A percentile compares a stretch with the other conserved stretches of the same genome.
phyloP scores from a whole-genome alignment of 2,329 filamentous ascomycete species.

The Phaeosphaeria sp. region DNA sequence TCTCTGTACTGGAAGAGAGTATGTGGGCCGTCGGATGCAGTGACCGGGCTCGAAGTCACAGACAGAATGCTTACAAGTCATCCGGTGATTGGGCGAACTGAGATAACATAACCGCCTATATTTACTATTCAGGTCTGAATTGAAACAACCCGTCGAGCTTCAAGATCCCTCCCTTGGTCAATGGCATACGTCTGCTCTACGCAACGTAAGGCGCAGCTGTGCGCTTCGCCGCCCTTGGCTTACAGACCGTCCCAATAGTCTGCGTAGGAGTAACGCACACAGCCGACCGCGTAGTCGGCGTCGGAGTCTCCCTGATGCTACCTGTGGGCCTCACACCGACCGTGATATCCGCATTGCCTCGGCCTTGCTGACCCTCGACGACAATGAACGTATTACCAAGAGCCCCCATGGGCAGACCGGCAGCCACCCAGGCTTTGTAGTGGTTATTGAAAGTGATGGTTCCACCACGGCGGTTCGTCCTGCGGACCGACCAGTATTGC shows the following conservation, averaged over 20 bases:
- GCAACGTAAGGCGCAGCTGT: slow-evolving; percentile 1
- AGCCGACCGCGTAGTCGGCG: slow-evolving; percentile 2
- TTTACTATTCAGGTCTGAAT: neutral
- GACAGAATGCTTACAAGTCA: too few species aligned
- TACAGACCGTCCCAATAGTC: slow-evolving; percentile 9
- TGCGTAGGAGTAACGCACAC: slow-evolving; percentile 10
- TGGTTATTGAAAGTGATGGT: slow-evolving; percentile 8
- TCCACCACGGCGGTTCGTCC: slow-evolving; percentile 8
- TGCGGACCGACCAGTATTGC: slow-evolving; percentile 6
- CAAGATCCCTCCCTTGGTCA: neutral
- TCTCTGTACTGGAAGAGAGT: too few species aligned
- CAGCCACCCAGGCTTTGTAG: slow-evolving; percentile 3
- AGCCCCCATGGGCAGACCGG: slow-evolving; percentile 4
- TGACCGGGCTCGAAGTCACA: too few species aligned
- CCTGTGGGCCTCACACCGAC: slow-evolving; percentile 7
- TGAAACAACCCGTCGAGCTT: neutral
- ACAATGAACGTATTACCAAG: slow-evolving; percentile 5
- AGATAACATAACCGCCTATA: too few species aligned
- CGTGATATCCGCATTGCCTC: slow-evolving; percentile 6
- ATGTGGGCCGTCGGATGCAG: too few species aligned
- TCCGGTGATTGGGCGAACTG: too few species aligned
- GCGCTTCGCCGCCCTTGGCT: neutral
- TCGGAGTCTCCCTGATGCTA: slow-evolving; percentile 6
- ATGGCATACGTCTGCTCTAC: neutral
- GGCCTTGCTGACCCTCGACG: slow-evolving; percentile 6